Conservation (phyloP, 345 rosid species). For the Populus nigra region DNA sequence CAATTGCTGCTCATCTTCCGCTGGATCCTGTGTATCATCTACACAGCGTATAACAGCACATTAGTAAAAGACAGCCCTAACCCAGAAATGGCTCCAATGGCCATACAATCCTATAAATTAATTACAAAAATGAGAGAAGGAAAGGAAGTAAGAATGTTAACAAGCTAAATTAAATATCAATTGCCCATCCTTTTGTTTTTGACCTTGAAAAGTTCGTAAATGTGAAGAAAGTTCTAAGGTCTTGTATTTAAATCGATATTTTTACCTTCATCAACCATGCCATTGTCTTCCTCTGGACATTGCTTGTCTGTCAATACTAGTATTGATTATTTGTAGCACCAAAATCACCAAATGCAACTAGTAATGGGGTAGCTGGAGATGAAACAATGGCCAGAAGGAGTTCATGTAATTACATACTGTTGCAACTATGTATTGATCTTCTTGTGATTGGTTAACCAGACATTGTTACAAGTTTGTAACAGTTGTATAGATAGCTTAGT, state of each 20-base stretch:
- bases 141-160: background rate
- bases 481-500: background rate
- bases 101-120: background rate
- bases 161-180: background rate
- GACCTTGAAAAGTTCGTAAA: background rate
- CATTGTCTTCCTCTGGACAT: conserved; percentile 46
- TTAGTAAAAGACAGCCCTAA: background rate
- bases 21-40: conserved; percentile 82
- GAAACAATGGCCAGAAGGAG: background rate
- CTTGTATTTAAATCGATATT: background rate
- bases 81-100: background rate
- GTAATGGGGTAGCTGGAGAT: background rate
- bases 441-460: conserved; percentile 66
- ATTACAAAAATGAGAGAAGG: conserved; percentile 6
- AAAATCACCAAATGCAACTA: conserved; percentile 5
- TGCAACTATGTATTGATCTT: conserved; percentile 53
- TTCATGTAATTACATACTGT: conserved; percentile 58
- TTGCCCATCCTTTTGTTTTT: background rate
- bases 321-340: conserved; percentile 17
- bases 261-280: conserved; percentile 66
- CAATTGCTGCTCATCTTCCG: conserved; percentile 76
- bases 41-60: conserved; percentile 19
- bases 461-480: conserved; percentile 17
- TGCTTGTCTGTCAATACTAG: conserved; percentile 51
- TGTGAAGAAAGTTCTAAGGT: conserved; percentile 1